Percentiles rank a stretch among this genome's conserved stretches.
Conservation (phyloP, 73 alveolate genomes). For the Blepharisma stoltei region DNA sequence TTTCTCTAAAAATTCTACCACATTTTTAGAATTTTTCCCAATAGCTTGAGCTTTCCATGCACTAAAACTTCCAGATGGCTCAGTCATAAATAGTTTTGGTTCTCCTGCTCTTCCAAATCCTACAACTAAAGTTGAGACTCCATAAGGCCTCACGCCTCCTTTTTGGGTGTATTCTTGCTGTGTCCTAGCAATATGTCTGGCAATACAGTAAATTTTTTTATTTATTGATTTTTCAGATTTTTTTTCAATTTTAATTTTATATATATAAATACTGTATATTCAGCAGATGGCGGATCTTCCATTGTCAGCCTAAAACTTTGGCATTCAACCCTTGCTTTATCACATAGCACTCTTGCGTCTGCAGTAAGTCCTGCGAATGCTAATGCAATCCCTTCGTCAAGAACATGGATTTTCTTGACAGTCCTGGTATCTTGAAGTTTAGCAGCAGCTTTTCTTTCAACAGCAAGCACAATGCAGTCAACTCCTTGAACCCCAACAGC, state of each 20-base stretch:
- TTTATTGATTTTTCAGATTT: too few species aligned
- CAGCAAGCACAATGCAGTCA: slow-evolving; percentile 84
- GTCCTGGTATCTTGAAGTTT: slow-evolving; percentile 91
- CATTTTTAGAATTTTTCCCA: slow-evolving; percentile 85
- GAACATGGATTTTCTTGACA: slow-evolving; percentile 75
- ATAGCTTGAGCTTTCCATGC: slow-evolving; percentile 97
- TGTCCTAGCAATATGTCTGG: slow-evolving; percentile 80
- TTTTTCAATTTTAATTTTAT: too few species aligned
- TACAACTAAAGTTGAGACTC: slow-evolving; percentile 85
- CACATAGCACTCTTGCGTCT: slow-evolving; percentile 91
- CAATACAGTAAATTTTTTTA: too few species aligned
- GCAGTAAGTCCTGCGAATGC: slow-evolving; percentile 96
- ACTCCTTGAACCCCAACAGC: slow-evolving; percentile 91
- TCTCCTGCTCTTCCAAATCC: slow-evolving; percentile 79
- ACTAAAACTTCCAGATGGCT: slow-evolving; percentile 92
- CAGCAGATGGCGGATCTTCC: slow-evolving; percentile 88
- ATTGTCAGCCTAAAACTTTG: slow-evolving; percentile 74
- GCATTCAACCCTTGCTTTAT: slow-evolving; percentile 88
- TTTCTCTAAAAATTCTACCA: slow-evolving; percentile 81
- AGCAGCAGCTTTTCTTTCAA: slow-evolving; percentile 90
- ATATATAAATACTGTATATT: too few species aligned
- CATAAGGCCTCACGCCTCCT: slow-evolving; percentile 96
- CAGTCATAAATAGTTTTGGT: slow-evolving; percentile 89
- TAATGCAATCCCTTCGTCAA: slow-evolving; percentile 85
- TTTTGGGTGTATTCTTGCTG: slow-evolving; percentile 89